Base-by-base conservation (phyloP, 2,329 filamentous ascomycete genomes). In the Cercospora brassicicola region DNA sequence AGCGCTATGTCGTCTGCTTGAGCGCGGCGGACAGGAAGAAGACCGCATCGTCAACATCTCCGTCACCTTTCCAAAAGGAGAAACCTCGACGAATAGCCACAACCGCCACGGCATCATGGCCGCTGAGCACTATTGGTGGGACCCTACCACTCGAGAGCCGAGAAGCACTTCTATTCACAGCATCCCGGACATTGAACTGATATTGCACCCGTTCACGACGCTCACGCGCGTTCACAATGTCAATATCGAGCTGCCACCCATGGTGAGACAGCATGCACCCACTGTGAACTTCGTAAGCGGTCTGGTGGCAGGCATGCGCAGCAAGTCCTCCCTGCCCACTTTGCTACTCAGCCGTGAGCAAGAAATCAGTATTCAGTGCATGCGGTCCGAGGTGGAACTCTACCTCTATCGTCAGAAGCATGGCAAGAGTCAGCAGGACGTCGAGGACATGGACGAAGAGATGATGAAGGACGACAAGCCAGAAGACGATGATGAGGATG, bases 101-200 rank as follows among this genome's bases (percentile, higher is more conserved):
- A 56, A 64, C 20, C 63, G 59, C 23, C 61, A 57, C 28, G 53
- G 45, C n/a, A 72, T 73, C 28, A 71, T 68, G 59, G 26, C 33
- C 13, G 53, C 39, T 9, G 63, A 72, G 33, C 55, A 68, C 53
- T 69, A 68, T 42, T 76, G 75, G 75, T 76, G 74, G 74, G 71
- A 76, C 39, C 28, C 66, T 1, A 59, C 62, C 51, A 67, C 51
- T 3, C n/a, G 69, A 18, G 30, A 63, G 13, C 73, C 75, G 10
- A 70, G 73, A 30, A 51, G 62, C 55, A 73, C 74, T 6, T 69
- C 68, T 10, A 69, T 76, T 23, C 69, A 76, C 56, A 62, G 64
- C 15, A 51, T 76, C 9, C 66, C 73, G 1, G 74, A 76, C 61
- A 53, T 78, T 63, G 71, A 78, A 59, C 64, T 78, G 18, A 69